Evolutionary conservation across 148 eudicot genomes (phyloP).

Genomic region (Pouteria glomerata): DNA sequence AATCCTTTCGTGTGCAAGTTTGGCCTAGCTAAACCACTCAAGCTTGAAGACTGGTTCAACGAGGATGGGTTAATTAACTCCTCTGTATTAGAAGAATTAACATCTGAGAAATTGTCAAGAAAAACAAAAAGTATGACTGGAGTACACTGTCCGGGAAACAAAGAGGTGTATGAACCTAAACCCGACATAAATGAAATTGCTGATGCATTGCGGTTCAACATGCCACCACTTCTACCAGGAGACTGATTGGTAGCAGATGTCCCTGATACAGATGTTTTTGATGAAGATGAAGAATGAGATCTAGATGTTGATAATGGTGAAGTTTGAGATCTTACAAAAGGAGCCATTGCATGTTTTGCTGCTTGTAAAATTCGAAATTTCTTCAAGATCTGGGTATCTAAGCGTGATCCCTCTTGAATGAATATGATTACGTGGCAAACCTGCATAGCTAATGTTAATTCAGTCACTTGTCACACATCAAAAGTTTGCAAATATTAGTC

Average conservation of each 20-base stretch:
- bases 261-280: constrained; percentile 38
- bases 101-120: constrained; percentile 71
- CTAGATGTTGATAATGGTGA: constrained; percentile 35
- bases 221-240: constrained; percentile 59
- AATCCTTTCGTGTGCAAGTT: constrained; percentile 48
- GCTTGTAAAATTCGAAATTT: constrained; percentile 71
- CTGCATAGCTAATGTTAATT: constrained; percentile 47
- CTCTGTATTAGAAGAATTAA: constrained; percentile 40
- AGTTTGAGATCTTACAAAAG: constrained; percentile 50
- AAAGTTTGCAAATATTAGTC: neutral
- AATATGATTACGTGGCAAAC: constrained; percentile 82
- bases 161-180: constrained; percentile 58
- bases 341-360: constrained; percentile 71
- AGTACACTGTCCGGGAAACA: constrained; percentile 90
- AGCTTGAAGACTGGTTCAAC: constrained; percentile 41
- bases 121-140: constrained; percentile 88
- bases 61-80: constrained; percentile 44
- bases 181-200: constrained; percentile 54
- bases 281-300: constrained; percentile 42
- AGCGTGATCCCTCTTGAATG: constrained; percentile 76
- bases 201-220: constrained; percentile 54
- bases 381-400: constrained; percentile 60
- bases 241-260: constrained; percentile 54
- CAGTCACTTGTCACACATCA: constrained; percentile 10
- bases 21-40: constrained; percentile 42